phyloP scores from a whole-genome alignment of 768 basidiomycete genomes.

The Boletus vinaceobasis region DNA sequence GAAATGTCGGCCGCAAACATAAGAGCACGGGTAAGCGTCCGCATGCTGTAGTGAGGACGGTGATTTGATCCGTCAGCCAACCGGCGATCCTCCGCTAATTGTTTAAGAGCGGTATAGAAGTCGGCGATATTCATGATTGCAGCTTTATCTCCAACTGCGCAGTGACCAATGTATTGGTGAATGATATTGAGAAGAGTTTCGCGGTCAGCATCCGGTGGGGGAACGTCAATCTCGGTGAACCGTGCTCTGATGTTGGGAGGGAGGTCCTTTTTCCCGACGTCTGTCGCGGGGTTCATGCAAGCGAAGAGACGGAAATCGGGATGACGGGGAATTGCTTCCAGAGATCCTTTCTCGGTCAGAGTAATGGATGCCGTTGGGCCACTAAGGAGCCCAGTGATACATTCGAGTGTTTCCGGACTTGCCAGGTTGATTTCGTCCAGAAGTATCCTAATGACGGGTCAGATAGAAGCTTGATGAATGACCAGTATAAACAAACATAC shows the following conservation, averaged over 20 bases:
- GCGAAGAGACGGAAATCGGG: constrained; percentile 95
- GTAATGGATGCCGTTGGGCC: constrained; percentile 87
- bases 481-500: constrained; percentile 43
- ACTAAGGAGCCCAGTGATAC: constrained; percentile 82
- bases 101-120: constrained; percentile 81
- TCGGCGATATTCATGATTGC: constrained; percentile 90
- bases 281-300: constrained; percentile 99
- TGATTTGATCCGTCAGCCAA: constrained; percentile 94
- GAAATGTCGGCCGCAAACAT: constrained; percentile 86
- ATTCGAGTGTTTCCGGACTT: constrained; percentile 90
- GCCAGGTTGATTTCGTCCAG: constrained; percentile 97
- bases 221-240: constrained; percentile 95
- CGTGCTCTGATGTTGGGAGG: constrained; percentile 85
- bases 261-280: constrained; percentile 97
- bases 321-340: constrained; percentile 88
- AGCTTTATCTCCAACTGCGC: constrained; percentile 79
- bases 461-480: not conserved
- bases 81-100: constrained; percentile 64
- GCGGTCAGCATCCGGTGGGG: constrained; percentile 88
- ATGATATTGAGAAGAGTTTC: constrained; percentile 88
- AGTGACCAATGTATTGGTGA: constrained; percentile 81
- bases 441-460: constrained; percentile 61
- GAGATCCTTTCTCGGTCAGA: constrained; percentile 86
- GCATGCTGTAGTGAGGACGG: constrained; percentile 95
- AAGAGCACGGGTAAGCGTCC: constrained; percentile 86